Conservation (phyloP, 768 basidiomycete genomes). For the Daedaleopsis nitida region DNA sequence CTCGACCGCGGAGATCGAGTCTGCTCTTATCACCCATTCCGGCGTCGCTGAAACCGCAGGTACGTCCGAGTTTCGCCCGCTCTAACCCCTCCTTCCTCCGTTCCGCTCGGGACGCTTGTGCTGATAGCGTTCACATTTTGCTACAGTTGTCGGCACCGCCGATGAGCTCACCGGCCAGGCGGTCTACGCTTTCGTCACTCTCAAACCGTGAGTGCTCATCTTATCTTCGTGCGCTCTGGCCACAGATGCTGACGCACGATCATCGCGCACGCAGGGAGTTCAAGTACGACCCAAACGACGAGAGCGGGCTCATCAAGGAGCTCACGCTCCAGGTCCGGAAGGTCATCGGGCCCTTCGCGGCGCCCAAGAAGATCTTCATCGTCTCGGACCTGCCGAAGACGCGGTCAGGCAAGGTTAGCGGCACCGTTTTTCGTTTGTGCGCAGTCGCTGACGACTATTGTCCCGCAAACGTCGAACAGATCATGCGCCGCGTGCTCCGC, state of each 20-base stretch:
- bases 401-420: constrained; percentile 82
- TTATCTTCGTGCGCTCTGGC: neutral
- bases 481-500: constrained; percentile 94
- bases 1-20: constrained; percentile 98
- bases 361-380: constrained; percentile 90
- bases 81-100: neutral
- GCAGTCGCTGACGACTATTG: neutral
- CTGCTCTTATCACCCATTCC: constrained; percentile 90
- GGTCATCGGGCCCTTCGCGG: constrained; percentile 96
- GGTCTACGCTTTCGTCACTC: constrained; percentile 90
- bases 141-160: constrained; percentile 71
- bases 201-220: constrained; percentile 60
- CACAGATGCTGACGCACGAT: constrained; percentile 28
- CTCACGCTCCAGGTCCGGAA: constrained; percentile 94
- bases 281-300: constrained; percentile 68
- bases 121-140: no score
- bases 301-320: constrained; percentile 77
- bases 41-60: constrained; percentile 96
- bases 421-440: neutral
- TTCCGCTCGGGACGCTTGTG: neutral
- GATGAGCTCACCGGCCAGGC: constrained; percentile 93
- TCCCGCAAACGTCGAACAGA: no score
- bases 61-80: constrained; percentile 18
- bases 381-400: constrained; percentile 92
- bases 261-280: constrained; percentile 60